Base-by-base conservation (phyloP, 1,139 yeast species). In the Candida neerlandica region DNA sequence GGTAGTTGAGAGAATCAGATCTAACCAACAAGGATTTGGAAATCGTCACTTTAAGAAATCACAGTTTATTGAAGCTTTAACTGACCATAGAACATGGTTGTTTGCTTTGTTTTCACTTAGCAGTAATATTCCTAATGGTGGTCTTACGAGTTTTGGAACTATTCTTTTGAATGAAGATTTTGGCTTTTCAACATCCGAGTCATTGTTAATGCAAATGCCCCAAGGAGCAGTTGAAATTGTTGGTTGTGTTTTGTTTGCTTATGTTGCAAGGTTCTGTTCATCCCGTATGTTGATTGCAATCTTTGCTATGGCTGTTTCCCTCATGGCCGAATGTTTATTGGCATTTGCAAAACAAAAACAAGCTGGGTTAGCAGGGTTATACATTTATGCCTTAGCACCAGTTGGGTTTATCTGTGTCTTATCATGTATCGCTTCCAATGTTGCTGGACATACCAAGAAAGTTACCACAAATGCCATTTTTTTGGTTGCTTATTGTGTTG, bases 391-490 rank as follows among this genome's bases (percentile, higher is more conserved):
- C 10, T 38, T 71, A 4, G 60, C 65, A 4, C 75, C 78, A 1
- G 65, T 80, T 40, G 73, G 78, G 1, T 74, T 75, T 49, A 76
- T 81, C 43, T 80, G 82, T 55, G 59, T 75, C 32, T 67, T 82
- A 53, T 69, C 82, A 18, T 65, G 73, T 47, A 69, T 83, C 46
- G 69, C 82, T 12, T 73, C 83, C 3, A 86, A 86, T 59, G 80
- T 83, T 9, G 86, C 90, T 2, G 94, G 94, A 16, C 84, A 82
- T 58, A 84, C 90, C 15, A 86, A 86, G 65, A 82, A 85, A 62
- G 67, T 81, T 44, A 79, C 84, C 5, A 78, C 81, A 27, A 84
- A 80, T 62, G 87, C 87, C 1, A 60, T 82, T 29, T 76, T 78
- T 37, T 76, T 86, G 64, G 71, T 85, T 49, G 86, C 84, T 0